These are phyloP conservation scores for Lentinula boryana DNA, from an alignment of 768 basidiomycete species.

Conservation along the genomic window DNA sequence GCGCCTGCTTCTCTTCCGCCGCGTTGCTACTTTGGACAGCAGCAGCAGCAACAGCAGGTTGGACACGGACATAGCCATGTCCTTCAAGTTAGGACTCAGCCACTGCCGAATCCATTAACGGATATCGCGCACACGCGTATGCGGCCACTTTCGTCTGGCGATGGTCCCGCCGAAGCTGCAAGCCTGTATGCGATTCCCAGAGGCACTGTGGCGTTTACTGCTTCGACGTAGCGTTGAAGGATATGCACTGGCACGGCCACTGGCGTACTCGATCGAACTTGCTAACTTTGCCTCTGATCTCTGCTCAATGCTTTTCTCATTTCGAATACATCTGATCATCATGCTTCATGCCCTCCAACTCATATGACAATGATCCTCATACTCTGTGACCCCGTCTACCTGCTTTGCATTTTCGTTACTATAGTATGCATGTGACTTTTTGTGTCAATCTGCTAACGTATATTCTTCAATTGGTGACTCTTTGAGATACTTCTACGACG, in stretches of 20 bases:
- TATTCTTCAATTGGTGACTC: neutral
- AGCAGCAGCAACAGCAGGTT: neutral
- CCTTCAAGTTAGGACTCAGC: neutral
- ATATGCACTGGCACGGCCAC: no score
- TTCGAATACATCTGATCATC: no score
- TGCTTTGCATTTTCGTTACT: no score
- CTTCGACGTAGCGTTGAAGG: neutral
- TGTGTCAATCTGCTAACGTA: no score
- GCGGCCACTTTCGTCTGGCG: neutral
- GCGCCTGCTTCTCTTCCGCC: neutral
- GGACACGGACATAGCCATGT: neutral
- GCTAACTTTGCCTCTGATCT: no score
- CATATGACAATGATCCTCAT: no score
- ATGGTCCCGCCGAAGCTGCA: neutral
- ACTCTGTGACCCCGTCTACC: no score
- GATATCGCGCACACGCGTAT: neutral
- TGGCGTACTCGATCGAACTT: no score
- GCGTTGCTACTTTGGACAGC: neutral
- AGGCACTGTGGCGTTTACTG: neutral
- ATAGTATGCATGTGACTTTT: no score
- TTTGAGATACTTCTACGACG: no score
- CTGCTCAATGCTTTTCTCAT: no score
- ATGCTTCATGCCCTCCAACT: no score
- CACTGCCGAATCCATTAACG: neutral
- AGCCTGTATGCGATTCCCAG: neutral